Evolutionary conservation across 257 asterid species (phyloP), one percentile per base, ranked within the genome.

Genomic region (Solanum appendiculatum): DNA sequence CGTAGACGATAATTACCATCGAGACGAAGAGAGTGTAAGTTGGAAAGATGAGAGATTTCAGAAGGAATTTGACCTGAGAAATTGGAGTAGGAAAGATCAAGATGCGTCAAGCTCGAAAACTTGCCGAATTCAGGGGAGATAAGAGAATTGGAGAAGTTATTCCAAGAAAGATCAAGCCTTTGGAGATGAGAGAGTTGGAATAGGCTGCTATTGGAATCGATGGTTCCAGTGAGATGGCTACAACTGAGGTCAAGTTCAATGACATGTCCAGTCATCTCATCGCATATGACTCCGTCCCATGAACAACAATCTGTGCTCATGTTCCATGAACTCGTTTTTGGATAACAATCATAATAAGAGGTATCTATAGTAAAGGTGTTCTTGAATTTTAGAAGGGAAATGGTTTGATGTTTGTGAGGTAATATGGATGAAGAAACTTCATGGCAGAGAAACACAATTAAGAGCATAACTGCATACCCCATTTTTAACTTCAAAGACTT

Each of bases 101-200:
- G 89, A 42, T 86, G 46, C 1, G 64, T 87, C 82, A 87, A 75
- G 58, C 18, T 13, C 2, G 37, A 18, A 37, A 89, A 51, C n/a
- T 10, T 37, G 1, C 86, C 75, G n/a, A 89, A 74, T 40, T 25
- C 33, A 9, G 36, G 60, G 0, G 86, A 84, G 48, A 89, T 86
- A 5, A 42, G 9, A 2, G 91, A 89, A 56, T 18, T 13, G 5
- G 39, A 89, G 88, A 89, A 87, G 86, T 84, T 48, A 40, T 40
- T 40, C 0, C 0, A 2, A 40, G 46, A 40, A 40, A 40, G 46
- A 9, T 40, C 13, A 9, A 40, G 46, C 13, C 46, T 40, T 40
- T 40, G 46, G 46, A 40, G 46, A 40, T 40, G 46, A 3, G 46
- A 84, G 37, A 89, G 86, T 18, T 37, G 72, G 48, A 70, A 77